A percentile compares a stretch with the other conserved stretches of the same genome.
phyloP scores from a whole-genome alignment of 2,329 filamentous ascomycete species.

The Aspergillus sp. region DNA sequence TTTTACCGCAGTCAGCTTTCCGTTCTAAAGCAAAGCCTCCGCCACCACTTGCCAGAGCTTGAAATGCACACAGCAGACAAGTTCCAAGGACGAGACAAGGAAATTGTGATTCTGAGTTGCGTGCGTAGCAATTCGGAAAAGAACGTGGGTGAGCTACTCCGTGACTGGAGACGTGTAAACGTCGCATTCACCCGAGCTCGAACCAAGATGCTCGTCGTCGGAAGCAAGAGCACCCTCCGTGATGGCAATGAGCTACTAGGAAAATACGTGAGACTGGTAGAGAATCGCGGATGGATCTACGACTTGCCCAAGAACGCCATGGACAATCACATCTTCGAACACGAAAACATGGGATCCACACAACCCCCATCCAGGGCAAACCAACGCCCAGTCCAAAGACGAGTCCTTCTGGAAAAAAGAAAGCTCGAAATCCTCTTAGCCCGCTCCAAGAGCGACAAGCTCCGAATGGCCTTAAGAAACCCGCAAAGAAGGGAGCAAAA shows the following conservation, averaged over 20 bases:
- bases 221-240: constrained; percentile 72
- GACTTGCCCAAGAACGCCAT: constrained; percentile 63
- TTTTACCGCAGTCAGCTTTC: constrained; percentile 92
- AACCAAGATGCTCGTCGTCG: constrained; percentile 84
- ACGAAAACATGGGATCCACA: constrained; percentile 12
- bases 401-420: constrained; percentile 19
- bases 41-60: constrained; percentile 55
- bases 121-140: constrained; percentile 80
- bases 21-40: constrained; percentile 69
- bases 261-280: constrained; percentile 72
- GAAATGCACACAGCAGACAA: constrained; percentile 97
- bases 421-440: constrained; percentile 23
- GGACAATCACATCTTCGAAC: constrained; percentile 64
- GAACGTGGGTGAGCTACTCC: constrained; percentile 83
- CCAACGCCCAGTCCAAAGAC: constrained; percentile 26
- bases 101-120: constrained; percentile 79
- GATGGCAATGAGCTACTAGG: constrained; percentile 67
- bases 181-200: constrained; percentile 92
- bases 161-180: constrained; percentile 90
- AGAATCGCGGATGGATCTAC: constrained; percentile 72
- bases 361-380: constrained; percentile 19
- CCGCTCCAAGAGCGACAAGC: constrained; percentile 24
- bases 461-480: constrained; percentile 40
- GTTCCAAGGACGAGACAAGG: constrained; percentile 94
- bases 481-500: constrained; percentile 58